Percentiles rank a stretch among this genome's conserved stretches.
phyloP scores from a whole-genome alignment of 192 early-diverging fungal species.

The Coemansia sp. region DNA sequence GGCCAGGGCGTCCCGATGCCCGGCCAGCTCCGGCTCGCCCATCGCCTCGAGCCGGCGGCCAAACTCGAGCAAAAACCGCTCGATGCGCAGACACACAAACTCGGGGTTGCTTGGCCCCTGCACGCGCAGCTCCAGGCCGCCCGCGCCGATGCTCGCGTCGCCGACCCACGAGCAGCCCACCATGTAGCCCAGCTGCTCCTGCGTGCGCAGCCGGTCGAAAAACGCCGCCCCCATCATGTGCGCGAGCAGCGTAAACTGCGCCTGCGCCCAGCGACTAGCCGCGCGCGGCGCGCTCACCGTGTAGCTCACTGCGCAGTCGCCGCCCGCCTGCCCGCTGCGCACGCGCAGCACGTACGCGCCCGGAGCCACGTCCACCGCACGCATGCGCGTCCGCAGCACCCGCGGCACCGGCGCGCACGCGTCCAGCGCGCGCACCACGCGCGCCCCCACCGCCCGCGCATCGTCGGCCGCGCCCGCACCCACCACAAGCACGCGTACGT shows the following conservation, averaged over 20 bases:
- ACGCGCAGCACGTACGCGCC: slow-evolving; percentile 14
- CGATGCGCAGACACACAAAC: slow-evolving; percentile 73
- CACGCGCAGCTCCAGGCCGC: slow-evolving; percentile 61
- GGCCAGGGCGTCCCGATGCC: slow-evolving; percentile 57
- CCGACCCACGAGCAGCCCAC: slow-evolving; percentile 40
- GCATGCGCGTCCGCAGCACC: neutral
- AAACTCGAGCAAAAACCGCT: slow-evolving; percentile 65
- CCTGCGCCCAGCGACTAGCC: too few species aligned
- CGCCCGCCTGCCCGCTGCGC: slow-evolving; percentile 49
- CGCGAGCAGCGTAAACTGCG: slow-evolving; percentile 57
- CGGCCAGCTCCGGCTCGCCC: slow-evolving; percentile 54
- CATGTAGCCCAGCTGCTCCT: slow-evolving; percentile 72
- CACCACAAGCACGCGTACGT: slow-evolving; percentile 3
- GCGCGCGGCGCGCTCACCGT: too few species aligned
- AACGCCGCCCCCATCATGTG: slow-evolving; percentile 74
- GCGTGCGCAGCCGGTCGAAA: slow-evolving; percentile 86
- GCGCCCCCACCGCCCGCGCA: neutral
- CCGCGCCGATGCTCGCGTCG: neutral
- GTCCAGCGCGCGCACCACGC: neutral
- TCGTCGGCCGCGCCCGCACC: neutral
- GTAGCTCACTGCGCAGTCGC: neutral
- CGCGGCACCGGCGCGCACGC: neutral
- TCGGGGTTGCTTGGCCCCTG: slow-evolving; percentile 75
- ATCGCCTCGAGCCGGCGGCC: slow-evolving; percentile 51
- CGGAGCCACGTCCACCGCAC: slow-evolving; percentile 1